Evolutionary conservation across 2,329 filamentous ascomycete genomes (phyloP).

Genomic region (Phaeosphaeriaceae sp.): DNA sequence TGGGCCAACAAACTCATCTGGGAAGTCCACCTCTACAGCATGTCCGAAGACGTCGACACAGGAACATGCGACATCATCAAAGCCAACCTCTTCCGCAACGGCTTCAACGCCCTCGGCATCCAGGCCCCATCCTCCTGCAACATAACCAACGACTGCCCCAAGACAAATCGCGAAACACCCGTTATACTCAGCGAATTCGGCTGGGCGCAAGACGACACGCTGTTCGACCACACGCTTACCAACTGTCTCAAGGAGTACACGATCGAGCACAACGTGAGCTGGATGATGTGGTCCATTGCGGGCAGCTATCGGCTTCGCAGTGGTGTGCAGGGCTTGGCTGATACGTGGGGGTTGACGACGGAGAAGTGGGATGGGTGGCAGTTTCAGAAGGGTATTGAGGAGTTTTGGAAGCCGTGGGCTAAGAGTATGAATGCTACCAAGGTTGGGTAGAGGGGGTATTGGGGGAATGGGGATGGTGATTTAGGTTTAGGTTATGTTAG

Average conservation of each 20-base stretch:
- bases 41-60: constrained; percentile 49
- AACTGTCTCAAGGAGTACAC: constrained; percentile 57
- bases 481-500: no score
- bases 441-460: constrained; percentile 1
- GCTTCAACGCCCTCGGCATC: constrained; percentile 56
- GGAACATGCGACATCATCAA: constrained; percentile 57
- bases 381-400: constrained; percentile 53
- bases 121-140: constrained; percentile 44
- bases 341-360: constrained; percentile 59
- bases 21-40: constrained; percentile 65
- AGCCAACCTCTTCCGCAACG: constrained; percentile 57
- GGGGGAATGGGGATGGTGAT: no score
- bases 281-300: constrained; percentile 59
- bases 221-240: constrained; percentile 56
- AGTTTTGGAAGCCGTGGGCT: constrained; percentile 61
- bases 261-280: constrained; percentile 53
- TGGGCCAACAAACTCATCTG: constrained; percentile 64
- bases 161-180: constrained; percentile 43
- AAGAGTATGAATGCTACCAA: constrained; percentile 46
- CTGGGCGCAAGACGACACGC: constrained; percentile 43
- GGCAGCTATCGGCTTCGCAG: constrained; percentile 56
- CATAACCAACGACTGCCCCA: constrained; percentile 42
- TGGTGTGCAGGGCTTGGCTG: constrained; percentile 54
- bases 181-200: constrained; percentile 50
- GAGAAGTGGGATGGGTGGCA: constrained; percentile 57